Percentiles rank a stretch among this genome's conserved stretches.
Evolutionary conservation across 2,329 filamentous ascomycete species (phyloP).

Genomic region (Calonectria pseudoturangicola): DNA sequence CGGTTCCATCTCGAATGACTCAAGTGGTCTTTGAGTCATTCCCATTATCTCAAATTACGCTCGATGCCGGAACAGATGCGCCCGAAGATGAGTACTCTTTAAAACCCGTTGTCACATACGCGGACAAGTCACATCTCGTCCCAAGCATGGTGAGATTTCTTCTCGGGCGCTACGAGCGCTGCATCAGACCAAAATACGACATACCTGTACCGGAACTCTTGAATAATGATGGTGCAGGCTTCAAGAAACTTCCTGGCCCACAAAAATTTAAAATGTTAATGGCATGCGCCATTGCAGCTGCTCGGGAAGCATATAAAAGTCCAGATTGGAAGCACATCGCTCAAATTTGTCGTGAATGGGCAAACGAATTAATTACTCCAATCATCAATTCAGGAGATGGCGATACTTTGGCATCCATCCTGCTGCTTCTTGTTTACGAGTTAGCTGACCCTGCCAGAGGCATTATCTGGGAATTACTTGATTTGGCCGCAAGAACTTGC

Average conservation of each 20-base stretch:
- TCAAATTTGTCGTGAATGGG: conserved; percentile 12
- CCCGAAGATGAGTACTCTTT: neutral
- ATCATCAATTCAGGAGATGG: conserved; percentile 9
- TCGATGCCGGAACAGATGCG: neutral
- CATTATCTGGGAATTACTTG: conserved; percentile 16
- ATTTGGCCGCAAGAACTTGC: conserved; percentile 19
- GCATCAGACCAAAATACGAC: conserved; percentile 11
- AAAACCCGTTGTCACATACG: neutral
- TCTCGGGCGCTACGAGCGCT: conserved; percentile 12
- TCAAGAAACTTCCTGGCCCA: conserved; percentile 3
- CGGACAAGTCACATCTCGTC: conserved; percentile 2
- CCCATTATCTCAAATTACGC: neutral
- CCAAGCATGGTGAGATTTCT: conserved; percentile 20
- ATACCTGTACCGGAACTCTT: conserved; percentile 8
- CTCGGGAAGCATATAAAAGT: neutral
- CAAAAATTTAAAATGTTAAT: conserved; percentile 11
- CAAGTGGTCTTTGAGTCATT: conserved; percentile 8
- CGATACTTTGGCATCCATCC: conserved; percentile 7
- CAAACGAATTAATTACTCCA: conserved; percentile 10
- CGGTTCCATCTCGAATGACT: conserved; percentile 13
- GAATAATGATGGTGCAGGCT: conserved; percentile 13
- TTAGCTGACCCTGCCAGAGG: neutral
- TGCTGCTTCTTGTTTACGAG: conserved; percentile 13
- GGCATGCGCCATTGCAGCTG: conserved; percentile 12
- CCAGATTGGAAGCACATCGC: conserved; percentile 9